Conservation (phyloP, 2,329 filamentous ascomycete genomes). For the Arachnopeziza araneosa region DNA sequence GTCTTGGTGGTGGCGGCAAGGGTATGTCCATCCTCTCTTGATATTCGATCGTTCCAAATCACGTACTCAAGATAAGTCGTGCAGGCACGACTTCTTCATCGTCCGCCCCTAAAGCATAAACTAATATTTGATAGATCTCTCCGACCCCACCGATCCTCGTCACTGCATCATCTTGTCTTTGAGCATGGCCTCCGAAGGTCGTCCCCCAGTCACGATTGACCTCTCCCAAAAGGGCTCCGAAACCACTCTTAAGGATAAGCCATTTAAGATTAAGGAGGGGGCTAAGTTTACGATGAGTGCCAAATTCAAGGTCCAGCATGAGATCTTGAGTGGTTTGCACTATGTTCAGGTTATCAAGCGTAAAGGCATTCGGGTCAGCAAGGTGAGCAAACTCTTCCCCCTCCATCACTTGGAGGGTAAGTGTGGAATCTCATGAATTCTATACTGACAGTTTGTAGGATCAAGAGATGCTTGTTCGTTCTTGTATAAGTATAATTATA, state of each 20-base stretch:
- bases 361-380: constrained; percentile 79
- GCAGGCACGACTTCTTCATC: not conserved
- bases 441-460: constrained; percentile 36
- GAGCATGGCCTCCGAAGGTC: constrained; percentile 78
- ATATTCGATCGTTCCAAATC: not conserved
- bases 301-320: constrained; percentile 91
- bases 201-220: constrained; percentile 82
- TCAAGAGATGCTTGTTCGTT: constrained; percentile 86
- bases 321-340: constrained; percentile 91
- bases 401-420: not conserved
- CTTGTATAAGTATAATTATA: not conserved
- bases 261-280: constrained; percentile 97
- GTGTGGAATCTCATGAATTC: not conserved
- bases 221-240: constrained; percentile 70
- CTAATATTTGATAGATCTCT: constrained; percentile 43
- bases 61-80: not conserved
- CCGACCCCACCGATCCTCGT: constrained; percentile 74
- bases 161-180: constrained; percentile 92
- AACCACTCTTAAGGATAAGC: constrained; percentile 76
- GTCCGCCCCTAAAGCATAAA: not conserved
- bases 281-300: constrained; percentile 91
- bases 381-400: constrained; percentile 35
- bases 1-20: constrained; percentile 66
- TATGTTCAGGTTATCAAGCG: constrained; percentile 93
- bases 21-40: not conserved